phyloP scores from a whole-genome alignment of 768 basidiomycete species.

The Auricularia sp. region DNA sequence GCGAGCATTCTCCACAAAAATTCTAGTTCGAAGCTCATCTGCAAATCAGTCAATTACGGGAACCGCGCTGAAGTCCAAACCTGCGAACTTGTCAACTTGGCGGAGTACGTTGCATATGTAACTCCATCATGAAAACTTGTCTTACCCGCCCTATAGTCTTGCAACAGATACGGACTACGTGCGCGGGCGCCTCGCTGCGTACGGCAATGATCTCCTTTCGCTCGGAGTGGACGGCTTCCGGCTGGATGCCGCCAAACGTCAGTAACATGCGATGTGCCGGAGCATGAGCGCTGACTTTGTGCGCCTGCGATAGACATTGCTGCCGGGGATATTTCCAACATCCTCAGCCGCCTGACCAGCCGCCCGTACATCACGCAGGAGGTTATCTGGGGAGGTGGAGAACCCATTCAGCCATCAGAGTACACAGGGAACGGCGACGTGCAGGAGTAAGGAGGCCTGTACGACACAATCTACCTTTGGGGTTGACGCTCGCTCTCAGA shows the following conservation, averaged over 20 bases:
- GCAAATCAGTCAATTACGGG: conserved; percentile 4
- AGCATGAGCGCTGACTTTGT: background rate
- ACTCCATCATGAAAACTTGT: background rate
- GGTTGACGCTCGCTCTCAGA: conserved; percentile 11
- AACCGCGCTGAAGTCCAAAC: conserved; percentile 11
- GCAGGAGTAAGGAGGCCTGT: conserved; percentile 38
- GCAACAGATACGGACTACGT: conserved; percentile 56
- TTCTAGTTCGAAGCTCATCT: background rate
- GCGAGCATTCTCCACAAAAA: background rate
- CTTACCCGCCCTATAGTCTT: conserved; percentile 28
- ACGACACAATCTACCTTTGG: background rate
- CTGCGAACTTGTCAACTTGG: conserved; percentile 11
- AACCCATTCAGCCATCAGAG: conserved; percentile 45
- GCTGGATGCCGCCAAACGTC: conserved; percentile 58
- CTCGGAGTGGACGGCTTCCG: conserved; percentile 55
- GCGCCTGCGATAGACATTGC: conserved; percentile 37
- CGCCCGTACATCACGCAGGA: conserved; percentile 57
- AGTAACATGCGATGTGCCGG: conserved; percentile 6
- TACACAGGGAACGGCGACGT: conserved; percentile 53
- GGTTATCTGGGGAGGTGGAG: conserved; percentile 35
- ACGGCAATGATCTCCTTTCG: conserved; percentile 50
- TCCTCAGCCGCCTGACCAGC: conserved; percentile 32
- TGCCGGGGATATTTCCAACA: conserved; percentile 43
- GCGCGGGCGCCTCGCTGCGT: conserved; percentile 40
- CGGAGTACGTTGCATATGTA: conserved; percentile 8